These are phyloP conservation scores for Rhynchospora pubera DNA, from an alignment of 176 grass and related monocot genomes.

Conservation along the genomic window DNA sequence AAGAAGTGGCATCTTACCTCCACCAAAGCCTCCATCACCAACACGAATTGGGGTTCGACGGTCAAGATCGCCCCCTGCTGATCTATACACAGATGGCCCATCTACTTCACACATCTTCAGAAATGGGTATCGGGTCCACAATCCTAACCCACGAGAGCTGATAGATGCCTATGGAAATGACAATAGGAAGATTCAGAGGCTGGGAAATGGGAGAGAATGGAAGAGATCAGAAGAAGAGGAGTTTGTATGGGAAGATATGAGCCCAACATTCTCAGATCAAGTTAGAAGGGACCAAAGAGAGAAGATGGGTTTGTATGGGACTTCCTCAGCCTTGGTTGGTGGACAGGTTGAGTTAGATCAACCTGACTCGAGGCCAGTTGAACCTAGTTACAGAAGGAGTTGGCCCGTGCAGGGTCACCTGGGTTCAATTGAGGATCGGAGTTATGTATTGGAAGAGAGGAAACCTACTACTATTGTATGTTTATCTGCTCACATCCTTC, in stretches of 20 bases:
- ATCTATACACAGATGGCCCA: conserved; percentile 46
- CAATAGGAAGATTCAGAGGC: conserved; percentile 58
- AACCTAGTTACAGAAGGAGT: conserved; percentile 50
- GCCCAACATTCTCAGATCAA: conserved; percentile 69
- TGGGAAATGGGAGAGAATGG: conserved; percentile 64
- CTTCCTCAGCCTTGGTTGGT: conserved; percentile 26
- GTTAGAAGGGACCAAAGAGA: conserved; percentile 42
- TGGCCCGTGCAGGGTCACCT: conserved; percentile 44
- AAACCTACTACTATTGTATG: conserved; percentile 41
- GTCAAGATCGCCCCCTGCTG: conserved; percentile 56
- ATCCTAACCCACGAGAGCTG: conserved; percentile 68
- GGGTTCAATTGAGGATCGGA: conserved; percentile 33
- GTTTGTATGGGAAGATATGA: conserved; percentile 97
- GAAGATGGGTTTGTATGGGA: conserved; percentile 6
- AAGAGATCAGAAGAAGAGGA: conserved; percentile 84
- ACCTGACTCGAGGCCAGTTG: conserved; percentile 33
- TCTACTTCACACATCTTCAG: conserved; percentile 44
- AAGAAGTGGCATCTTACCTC: conserved; percentile 24
- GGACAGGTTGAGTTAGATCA: conserved; percentile 44
- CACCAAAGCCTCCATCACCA: conserved; percentile 25
- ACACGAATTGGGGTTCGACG: conserved; percentile 22
- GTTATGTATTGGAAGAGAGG: conserved; percentile 51
- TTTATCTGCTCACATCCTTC: conserved; percentile 20
- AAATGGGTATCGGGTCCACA: conserved; percentile 51
- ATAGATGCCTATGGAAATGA: conserved; percentile 90